Percentiles rank a stretch among this genome's conserved stretches.
Conservation (phyloP, 257 asterid genomes). For the Ocimum tenuiflorum region DNA sequence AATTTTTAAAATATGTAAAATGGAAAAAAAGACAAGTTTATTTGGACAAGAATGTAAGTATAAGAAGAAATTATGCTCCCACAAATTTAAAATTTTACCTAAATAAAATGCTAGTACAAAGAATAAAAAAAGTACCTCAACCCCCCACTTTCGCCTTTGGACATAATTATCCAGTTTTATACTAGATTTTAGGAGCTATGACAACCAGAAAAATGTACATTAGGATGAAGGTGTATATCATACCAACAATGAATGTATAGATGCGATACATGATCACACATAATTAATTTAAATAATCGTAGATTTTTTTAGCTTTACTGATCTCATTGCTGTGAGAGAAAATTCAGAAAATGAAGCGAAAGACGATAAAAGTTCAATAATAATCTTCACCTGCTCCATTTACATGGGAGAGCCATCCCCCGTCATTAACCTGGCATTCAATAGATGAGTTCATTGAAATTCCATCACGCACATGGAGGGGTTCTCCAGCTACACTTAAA, state of each 20-base stretch:
- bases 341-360: not conserved
- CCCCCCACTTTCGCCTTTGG: no score
- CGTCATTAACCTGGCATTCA: slow-evolving; percentile 35
- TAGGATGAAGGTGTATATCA: not conserved
- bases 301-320: not conserved
- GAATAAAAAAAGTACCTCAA: no score
- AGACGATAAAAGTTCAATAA: not conserved
- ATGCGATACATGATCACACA: not conserved
- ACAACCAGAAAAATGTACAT: not conserved
- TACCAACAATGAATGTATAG: not conserved
- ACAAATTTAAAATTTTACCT: no score
- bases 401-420: slow-evolving; percentile 43
- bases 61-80: no score
- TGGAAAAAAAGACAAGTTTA: no score
- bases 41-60: no score
- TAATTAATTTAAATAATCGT: not conserved
- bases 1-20: no score
- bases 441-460: slow-evolving; percentile 24
- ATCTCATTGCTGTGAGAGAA: not conserved
- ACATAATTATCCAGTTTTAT: not conserved
- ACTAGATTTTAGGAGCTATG: not conserved
- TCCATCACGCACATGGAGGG: slow-evolving; percentile 17
- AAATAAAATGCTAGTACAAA: no score
- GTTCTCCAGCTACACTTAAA: slow-evolving; percentile 15
- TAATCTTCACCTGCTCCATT: slow-evolving; percentile 34